A percentile compares a stretch with the other conserved stretches of the same genome.
phyloP scores from a whole-genome alignment of 1,284 basidiomycete genomes.

The Pyrrhoderma lamaoense region DNA sequence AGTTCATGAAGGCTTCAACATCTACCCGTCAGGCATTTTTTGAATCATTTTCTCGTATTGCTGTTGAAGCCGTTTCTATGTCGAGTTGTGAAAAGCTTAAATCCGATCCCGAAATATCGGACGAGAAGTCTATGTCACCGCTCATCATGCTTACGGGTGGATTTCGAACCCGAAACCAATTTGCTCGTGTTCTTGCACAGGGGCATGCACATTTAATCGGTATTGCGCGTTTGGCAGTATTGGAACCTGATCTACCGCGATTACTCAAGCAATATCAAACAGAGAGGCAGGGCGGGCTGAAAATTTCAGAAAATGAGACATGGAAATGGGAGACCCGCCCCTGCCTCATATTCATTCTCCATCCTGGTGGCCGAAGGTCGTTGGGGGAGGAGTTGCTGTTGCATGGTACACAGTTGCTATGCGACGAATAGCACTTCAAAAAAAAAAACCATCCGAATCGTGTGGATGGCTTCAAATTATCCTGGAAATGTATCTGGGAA shows the following conservation, averaged over 20 bases:
- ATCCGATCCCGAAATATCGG: constrained; percentile 14
- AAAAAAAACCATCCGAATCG: constrained; percentile 10
- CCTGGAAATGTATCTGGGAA: constrained; percentile 16
- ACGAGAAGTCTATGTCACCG: constrained; percentile 31
- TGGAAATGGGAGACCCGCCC: constrained; percentile 21
- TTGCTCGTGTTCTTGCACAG: constrained; percentile 45
- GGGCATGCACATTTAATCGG: constrained; percentile 69
- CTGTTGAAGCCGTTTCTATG: constrained; percentile 36
- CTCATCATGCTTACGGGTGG: constrained; percentile 79
- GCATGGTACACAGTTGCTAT: constrained; percentile 58
- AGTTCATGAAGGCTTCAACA: constrained; percentile 36
- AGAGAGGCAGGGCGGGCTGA: background rate
- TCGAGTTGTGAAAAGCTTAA: constrained; percentile 8
- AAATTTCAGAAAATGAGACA: constrained; percentile 18
- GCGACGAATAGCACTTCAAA: constrained; percentile 36
- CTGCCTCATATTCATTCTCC: constrained; percentile 28
- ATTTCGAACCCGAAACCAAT: constrained; percentile 52
- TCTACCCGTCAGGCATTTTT: constrained; percentile 27
- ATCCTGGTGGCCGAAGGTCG: constrained; percentile 33
- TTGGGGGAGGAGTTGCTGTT: constrained; percentile 47
- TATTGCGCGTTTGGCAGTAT: constrained; percentile 62
- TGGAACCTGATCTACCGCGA: constrained; percentile 57
- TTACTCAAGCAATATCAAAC: constrained; percentile 23
- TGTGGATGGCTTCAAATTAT: background rate
- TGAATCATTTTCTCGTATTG: constrained; percentile 27